Percentiles rank a stretch among this genome's conserved stretches.
Evolutionary conservation across 2,329 filamentous ascomycete genomes (phyloP).

Genomic region (Ophiocordyceps unilateralis): DNA sequence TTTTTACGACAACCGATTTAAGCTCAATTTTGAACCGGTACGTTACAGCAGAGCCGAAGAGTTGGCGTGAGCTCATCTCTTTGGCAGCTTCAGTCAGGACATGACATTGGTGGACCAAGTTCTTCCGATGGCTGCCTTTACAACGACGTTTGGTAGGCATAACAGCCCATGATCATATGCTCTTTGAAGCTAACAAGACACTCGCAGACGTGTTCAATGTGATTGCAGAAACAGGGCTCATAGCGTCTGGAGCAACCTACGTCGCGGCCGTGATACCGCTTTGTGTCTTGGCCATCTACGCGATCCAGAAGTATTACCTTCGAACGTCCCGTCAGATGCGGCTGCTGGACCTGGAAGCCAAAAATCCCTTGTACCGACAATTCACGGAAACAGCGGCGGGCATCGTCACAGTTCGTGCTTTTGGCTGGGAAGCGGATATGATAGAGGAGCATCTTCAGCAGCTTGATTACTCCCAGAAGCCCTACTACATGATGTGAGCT

Average conservation of each 20-base stretch:
- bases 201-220: background rate
- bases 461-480: slow-evolving; percentile 1
- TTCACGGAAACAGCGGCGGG: slow-evolving; percentile 1
- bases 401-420: slow-evolving; percentile 2
- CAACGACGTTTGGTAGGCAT: background rate
- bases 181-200: background rate
- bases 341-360: slow-evolving; percentile 37
- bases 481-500: slow-evolving; percentile 1
- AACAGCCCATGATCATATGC: background rate
- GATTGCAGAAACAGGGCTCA: background rate
- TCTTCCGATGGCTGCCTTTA: slow-evolving; percentile 1
- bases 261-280: slow-evolving; percentile 7
- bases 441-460: background rate
- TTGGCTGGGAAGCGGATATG: slow-evolving; percentile 1
- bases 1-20: slow-evolving; percentile 1
- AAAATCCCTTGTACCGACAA: slow-evolving; percentile 11
- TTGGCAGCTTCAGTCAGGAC: slow-evolving; percentile 4
- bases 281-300: slow-evolving; percentile 19
- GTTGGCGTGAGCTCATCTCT: background rate
- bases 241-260: background rate
- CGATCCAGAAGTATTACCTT: slow-evolving; percentile 35
- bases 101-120: slow-evolving; percentile 3
- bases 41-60: background rate
- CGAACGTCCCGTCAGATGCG: slow-evolving; percentile 38
- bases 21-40: background rate